Base-by-base conservation (phyloP, 2,329 filamentous ascomycete genomes). In the Herpotrichia juniperi region DNA sequence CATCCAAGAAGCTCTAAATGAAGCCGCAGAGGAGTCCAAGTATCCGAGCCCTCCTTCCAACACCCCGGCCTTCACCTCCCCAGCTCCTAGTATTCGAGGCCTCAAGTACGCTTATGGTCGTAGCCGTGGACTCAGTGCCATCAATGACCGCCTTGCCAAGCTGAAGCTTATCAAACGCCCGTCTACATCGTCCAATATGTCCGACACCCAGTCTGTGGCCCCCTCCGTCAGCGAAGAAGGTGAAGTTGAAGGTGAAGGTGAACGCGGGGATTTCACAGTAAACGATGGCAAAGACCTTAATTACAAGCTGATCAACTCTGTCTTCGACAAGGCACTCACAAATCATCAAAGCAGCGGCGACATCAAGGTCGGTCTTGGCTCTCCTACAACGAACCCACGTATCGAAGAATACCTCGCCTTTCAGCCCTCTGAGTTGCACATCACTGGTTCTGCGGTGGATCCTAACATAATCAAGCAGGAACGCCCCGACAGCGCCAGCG, bases 131-230 rank as follows among this genome's bases (percentile, higher is more conserved):
- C 84, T 91, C 73, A 83, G 80, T 59, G 84, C 96, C 16, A 91
- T 97, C 68, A 93, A 93, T 69, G 93, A 94, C 59, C 92, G 93
- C 76, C 89, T 97, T 47, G 93, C 56, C 28, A 54, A 97, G 83
- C 87, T 90, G 57, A 62, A 65, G 52, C 42, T 61, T 11, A 62
- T 67, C 4, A 50, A 60, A 11, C 61, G 56, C 42, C 58, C 30
- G 37, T 4, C 16, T 10, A 45, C 51, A 21, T 46, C 25, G 25
- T 58, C 58, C 25, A 49, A 50, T 6, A 62, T 66, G 11, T 67
- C 61, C 0, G 62, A 61, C 51, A 56, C 30, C 31, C 53, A 46
- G 35, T 69, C 67, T 3, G 44, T 51, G 7, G 57, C 55, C 21
- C 49, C 57, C 16, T 64, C 63, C 4, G 32, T 59, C 2, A 51